Evolutionary conservation across 2,329 filamentous ascomycete species (phyloP).

Genomic region (Balansia obtecta): DNA sequence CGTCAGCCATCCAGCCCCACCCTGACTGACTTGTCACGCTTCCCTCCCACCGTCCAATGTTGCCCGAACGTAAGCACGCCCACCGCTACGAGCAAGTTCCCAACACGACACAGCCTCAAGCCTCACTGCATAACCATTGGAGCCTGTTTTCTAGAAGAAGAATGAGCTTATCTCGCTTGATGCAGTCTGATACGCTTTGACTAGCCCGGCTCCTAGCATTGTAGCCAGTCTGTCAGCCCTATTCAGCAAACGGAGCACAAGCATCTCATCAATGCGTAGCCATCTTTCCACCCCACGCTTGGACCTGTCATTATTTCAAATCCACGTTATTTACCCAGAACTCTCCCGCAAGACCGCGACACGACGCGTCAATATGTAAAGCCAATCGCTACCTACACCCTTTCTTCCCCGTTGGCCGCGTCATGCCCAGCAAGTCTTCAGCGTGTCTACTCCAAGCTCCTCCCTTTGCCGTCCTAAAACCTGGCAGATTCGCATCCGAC

Average conservation of each 20-base stretch:
- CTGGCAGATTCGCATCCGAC: conserved; percentile 20
- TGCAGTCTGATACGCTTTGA: not conserved
- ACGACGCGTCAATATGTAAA: too few species aligned
- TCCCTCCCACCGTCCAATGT: not conserved
- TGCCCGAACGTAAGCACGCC: not conserved
- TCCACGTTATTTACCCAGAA: not conserved
- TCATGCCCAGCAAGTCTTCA: conserved; percentile 50
- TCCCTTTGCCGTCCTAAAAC: conserved; percentile 37
- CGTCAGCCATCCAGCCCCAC: not conserved
- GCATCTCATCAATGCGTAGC: not conserved
- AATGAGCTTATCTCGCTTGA: not conserved
- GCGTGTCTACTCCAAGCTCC: conserved; percentile 61
- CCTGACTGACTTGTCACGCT: not conserved
- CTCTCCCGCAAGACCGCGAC: not conserved
- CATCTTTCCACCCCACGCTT: not conserved
- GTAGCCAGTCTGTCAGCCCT: too few species aligned
- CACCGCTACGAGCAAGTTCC: too few species aligned
- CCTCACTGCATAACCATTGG: not conserved
- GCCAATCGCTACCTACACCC: conserved; percentile 4
- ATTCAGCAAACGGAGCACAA: too few species aligned
- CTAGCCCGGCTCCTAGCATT: not conserved
- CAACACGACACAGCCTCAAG: not conserved
- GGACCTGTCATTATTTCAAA: not conserved
- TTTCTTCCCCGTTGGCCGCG: conserved; percentile 31
- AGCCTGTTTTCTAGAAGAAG: not conserved